phyloP scores from a whole-genome alignment of 495 filamentous ascomycete species.

The Hypoxylon trugodes region DNA sequence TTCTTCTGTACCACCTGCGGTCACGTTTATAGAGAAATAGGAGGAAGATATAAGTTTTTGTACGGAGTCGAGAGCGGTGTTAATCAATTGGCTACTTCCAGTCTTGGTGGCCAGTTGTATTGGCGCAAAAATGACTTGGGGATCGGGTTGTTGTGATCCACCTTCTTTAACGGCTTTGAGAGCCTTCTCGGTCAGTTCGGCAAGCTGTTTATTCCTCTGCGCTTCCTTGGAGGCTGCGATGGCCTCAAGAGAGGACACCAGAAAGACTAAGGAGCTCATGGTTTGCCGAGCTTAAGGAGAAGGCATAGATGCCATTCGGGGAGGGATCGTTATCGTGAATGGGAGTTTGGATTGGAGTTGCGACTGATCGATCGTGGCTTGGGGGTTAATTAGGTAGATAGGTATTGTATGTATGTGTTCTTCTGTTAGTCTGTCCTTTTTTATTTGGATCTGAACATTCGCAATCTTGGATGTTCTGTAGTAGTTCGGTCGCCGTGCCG shows the following conservation, averaged over 20 bases:
- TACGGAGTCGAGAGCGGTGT: conserved; percentile 94
- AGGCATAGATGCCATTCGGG: conserved; percentile 51
- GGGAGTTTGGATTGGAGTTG: not conserved
- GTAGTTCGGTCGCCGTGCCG: conserved; percentile 13
- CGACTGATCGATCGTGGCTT: conserved; percentile 8
- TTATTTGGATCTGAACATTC: not conserved
- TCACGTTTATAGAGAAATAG: conserved; percentile 84
- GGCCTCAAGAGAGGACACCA: conserved; percentile 87
- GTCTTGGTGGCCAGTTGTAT: conserved; percentile 87
- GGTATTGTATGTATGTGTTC: not conserved
- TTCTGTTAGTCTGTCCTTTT: conserved; percentile 26
- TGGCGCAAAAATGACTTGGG: conserved; percentile 90
- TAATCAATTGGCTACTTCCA: conserved; percentile 81
- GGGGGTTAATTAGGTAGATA: conserved; percentile 13
- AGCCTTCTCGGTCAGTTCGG: conserved; percentile 80
- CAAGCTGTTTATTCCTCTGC: conserved; percentile 78
- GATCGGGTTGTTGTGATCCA: conserved; percentile 75
- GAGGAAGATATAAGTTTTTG: conserved; percentile 98
- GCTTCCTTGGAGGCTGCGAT: conserved; percentile 91
- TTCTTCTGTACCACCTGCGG: conserved; percentile 49
- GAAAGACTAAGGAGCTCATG: conserved; percentile 93
- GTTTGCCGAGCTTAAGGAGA: conserved; percentile 55
- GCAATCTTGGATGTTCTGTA: conserved; percentile 6
- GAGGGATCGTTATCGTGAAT: conserved; percentile 2
- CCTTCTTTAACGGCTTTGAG: conserved; percentile 81